These are phyloP conservation scores for Tulasnella sp. DNA, from an alignment of 768 basidiomycete species.

Conservation along the genomic window DNA sequence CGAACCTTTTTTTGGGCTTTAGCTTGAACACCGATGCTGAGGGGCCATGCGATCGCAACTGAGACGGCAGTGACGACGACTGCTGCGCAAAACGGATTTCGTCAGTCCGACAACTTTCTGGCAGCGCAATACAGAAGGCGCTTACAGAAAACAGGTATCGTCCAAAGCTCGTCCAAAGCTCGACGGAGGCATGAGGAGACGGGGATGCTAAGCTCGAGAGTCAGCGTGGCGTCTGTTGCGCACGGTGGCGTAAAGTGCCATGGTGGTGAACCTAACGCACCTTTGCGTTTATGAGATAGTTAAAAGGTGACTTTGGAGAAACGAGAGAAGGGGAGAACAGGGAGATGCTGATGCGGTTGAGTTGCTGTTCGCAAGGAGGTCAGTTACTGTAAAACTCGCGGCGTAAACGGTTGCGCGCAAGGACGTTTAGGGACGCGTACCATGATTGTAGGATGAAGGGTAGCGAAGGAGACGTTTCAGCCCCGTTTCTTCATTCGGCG, in stretches of 20 bases:
- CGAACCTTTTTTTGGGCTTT: slow-evolving; percentile 74
- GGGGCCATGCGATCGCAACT: slow-evolving; percentile 63
- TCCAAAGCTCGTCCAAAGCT: slow-evolving; percentile 85
- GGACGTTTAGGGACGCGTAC: too few relatives aligned
- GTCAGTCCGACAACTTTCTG: background rate
- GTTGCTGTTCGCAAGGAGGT: slow-evolving; percentile 52
- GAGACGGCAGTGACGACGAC: slow-evolving; percentile 69
- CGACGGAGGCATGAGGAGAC: slow-evolving; percentile 43
- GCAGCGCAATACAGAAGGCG: background rate
- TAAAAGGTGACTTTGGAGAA: slow-evolving; percentile 97
- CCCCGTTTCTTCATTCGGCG: too few relatives aligned
- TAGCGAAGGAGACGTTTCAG: too few relatives aligned
- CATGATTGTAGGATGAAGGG: too few relatives aligned
- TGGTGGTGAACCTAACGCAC: background rate
- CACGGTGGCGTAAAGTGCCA: background rate
- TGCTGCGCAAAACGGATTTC: slow-evolving; percentile 40
- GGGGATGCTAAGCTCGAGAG: background rate
- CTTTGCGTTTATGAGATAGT: slow-evolving; percentile 53
- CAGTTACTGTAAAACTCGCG: background rate
- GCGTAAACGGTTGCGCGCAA: too few relatives aligned
- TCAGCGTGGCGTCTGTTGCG: background rate
- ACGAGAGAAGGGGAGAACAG: slow-evolving; percentile 82
- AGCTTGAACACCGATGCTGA: slow-evolving; percentile 68
- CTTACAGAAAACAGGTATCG: slow-evolving; percentile 74
- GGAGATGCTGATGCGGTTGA: slow-evolving; percentile 82